Evolutionary conservation across 805 yeast species (phyloP).

Genomic region (Barnettozyma siamensis): DNA sequence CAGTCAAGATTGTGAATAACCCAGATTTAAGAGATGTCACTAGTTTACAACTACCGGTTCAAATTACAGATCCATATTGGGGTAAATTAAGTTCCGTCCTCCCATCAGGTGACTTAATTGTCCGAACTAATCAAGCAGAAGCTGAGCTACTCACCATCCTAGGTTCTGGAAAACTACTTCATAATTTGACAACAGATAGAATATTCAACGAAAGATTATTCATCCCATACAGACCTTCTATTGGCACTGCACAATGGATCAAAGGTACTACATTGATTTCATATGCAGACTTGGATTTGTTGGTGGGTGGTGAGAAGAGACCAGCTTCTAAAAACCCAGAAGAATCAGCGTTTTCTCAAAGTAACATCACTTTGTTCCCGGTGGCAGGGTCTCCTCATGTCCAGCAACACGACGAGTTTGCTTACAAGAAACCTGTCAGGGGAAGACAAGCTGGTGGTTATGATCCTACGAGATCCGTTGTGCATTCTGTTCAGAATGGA

Average conservation of each 20-base stretch:
- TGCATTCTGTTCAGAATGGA: slow-evolving; percentile 45
- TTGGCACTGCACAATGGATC: slow-evolving; percentile 80
- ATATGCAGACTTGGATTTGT: slow-evolving; percentile 51
- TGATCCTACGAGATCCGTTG: slow-evolving; percentile 34
- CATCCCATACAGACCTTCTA: slow-evolving; percentile 74
- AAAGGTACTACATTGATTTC: slow-evolving; percentile 65
- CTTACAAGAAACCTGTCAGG: slow-evolving; percentile 46
- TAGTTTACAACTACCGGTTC: slow-evolving; percentile 39
- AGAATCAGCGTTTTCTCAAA: slow-evolving; percentile 54
- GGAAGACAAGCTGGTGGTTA: slow-evolving; percentile 31
- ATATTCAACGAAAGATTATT: slow-evolving; percentile 64
- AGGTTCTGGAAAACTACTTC: slow-evolving; percentile 32
- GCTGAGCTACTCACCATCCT: slow-evolving; percentile 46
- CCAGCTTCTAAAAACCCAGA: slow-evolving; percentile 56
- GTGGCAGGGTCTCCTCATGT: slow-evolving; percentile 2
- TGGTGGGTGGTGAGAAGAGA: slow-evolving; percentile 74
- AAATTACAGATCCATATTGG: slow-evolving; percentile 32
- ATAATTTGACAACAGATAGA: slow-evolving; percentile 38
- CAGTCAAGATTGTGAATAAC: slow-evolving; percentile 40
- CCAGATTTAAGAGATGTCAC: slow-evolving; percentile 61
- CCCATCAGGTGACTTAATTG: slow-evolving; percentile 49
- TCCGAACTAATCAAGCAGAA: slow-evolving; percentile 52
- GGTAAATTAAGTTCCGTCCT: slow-evolving; percentile 41
- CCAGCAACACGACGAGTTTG: slow-evolving; percentile 20
- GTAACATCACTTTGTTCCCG: slow-evolving; percentile 26